Evolutionary conservation across 164 flowering plant species (phyloP).

Genomic region (grape (Vitis vinifera)): ASM3070453v1 NC_081809.1:6875001-6875500

Average conservation of each 20-base stretch:
- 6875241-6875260: not conserved
- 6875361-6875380: not conserved
- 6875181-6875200: constrained; percentile 4
- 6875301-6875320: not conserved
- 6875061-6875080: constrained; percentile 74
- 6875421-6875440: too few species aligned
- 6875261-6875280: not conserved
- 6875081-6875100: constrained; percentile 71
- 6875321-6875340: not conserved
- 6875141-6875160: constrained; percentile 38
- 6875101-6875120: constrained; percentile 68
- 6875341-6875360: not conserved
- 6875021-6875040: not conserved
- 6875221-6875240: not conserved
- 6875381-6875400: not conserved
- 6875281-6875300: not conserved
- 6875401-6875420: too few species aligned
- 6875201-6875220: not conserved
- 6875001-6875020: not conserved
- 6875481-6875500: too few species aligned
- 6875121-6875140: constrained; percentile 79
- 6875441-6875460: too few species aligned
- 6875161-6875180: constrained; percentile 68
- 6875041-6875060: constrained; percentile 16
- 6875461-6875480: too few species aligned